Base-by-base conservation (phyloP, 352 stramenopile genomes). In the Lagenidium giganteum region DNA sequence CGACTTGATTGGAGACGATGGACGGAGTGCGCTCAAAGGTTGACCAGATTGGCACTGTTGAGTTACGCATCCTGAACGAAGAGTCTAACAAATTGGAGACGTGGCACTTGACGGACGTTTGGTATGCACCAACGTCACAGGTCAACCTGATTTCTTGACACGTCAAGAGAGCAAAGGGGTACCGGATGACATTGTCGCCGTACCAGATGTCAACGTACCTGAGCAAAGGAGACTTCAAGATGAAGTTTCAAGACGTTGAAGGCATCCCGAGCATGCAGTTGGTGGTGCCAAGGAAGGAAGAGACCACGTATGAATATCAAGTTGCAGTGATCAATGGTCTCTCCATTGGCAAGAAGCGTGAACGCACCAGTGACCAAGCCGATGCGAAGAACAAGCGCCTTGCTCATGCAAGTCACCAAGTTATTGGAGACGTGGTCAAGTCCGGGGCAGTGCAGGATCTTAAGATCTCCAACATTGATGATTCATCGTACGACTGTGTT, bases 381-480 rank as follows among this genome's bases (percentile, higher is more conserved):
- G 20, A 37, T 9, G 18, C 38, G 5, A 16, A 47, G 28, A 38
- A 47, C 40, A 34, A 34, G 31, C 29, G 40, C 12, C 17, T 28
- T 3, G 21, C 29, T 6, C 40, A 47, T 7, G 40, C 40, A 0
- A 16, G 21, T 5, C 3, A 38, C 13, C 20, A 47, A 29, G 25
- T 24, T 7, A 47, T 38, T 22, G 7, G 16, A 4, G 21, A 5
- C 18, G 38, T 47, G 28, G 27, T 12, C 13, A 30, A 47, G 28
- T 8, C 36, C 26, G 25, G 31, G 13, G 3, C 22, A 4, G 40
- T 47, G 1, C 40, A 47, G 21, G 28, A 21, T 8, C 40, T 38
- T 23, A 47, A n/a, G n/a, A n/a, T n/a, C n/a, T n/a, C n/a, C n/a
- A 47, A 38, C 40, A 47, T 30, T 29, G 38, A 38, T 27, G 40